Evolutionary conservation across 2,329 filamentous ascomycete genomes (phyloP).

Genomic region (Aspergillus persii): DNA sequence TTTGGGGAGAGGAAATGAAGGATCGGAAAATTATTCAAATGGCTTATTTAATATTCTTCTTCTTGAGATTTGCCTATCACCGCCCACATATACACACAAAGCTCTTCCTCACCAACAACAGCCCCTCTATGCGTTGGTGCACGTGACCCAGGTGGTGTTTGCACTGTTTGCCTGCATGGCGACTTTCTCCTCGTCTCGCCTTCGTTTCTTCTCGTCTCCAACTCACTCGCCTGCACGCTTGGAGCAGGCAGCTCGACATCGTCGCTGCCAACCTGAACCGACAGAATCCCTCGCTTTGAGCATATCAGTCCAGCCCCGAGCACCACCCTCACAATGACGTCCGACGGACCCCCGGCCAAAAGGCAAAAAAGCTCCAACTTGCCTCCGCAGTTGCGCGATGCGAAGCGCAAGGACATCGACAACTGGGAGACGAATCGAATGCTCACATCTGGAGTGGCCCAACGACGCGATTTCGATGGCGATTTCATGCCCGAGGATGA

Average conservation of each 20-base stretch:
- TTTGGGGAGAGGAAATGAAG: neutral
- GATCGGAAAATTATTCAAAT: too few relatives aligned
- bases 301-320: neutral
- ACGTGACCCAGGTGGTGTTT: conserved; percentile 30
- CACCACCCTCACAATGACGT: conserved; percentile 27
- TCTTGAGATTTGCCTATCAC: too few relatives aligned
- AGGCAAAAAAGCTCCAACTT: conserved; percentile 38
- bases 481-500: conserved; percentile 85
- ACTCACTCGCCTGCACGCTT: neutral
- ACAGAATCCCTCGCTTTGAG: neutral
- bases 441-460: conserved; percentile 93
- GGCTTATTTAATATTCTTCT: too few relatives aligned
- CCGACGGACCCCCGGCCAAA: conserved; percentile 40
- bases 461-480: conserved; percentile 74
- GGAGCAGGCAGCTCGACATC: neutral
- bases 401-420: conserved; percentile 87
- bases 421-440: conserved; percentile 99
- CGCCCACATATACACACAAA: too few relatives aligned
- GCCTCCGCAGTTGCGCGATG: conserved; percentile 36
- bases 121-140: conserved; percentile 2
- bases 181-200: neutral
- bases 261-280: neutral
- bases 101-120: neutral
- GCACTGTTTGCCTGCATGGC: conserved; percentile 26
- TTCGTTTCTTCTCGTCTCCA: conserved; percentile 5